These are phyloP conservation scores for Sphaerostilbella broomeana DNA, from an alignment of 2,329 filamentous ascomycete species.

Conservation along the genomic window DNA sequence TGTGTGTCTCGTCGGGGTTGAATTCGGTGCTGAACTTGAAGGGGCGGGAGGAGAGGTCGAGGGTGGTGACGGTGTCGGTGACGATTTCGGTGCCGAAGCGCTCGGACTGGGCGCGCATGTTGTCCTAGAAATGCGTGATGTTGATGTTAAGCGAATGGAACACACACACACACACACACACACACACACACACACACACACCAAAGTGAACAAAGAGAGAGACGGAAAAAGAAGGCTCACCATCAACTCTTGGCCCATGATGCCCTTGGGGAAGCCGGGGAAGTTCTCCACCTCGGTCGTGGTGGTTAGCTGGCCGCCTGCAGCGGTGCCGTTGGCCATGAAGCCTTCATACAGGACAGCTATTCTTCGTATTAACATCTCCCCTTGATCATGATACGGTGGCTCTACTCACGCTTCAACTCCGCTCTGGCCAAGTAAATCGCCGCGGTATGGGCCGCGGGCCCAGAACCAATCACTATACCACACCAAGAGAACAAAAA, in stretches of 20 bases:
- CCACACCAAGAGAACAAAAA: neutral
- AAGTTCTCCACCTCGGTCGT: conserved; percentile 99
- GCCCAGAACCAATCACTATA: conserved; percentile 81
- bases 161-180: too few species aligned
- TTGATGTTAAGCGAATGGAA: too few species aligned
- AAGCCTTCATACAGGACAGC: conserved; percentile 96
- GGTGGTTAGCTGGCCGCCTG: conserved; percentile 93
- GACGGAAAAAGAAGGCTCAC: conserved; percentile 31
- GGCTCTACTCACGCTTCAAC: conserved; percentile 59
- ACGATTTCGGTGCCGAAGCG: conserved; percentile 90
- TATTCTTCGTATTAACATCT: conserved; percentile 20
- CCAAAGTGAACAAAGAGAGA: neutral
- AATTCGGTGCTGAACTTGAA: conserved; percentile 95
- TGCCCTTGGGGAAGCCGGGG: conserved; percentile 84
- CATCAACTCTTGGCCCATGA: conserved; percentile 87
- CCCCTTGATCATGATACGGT: too few species aligned
- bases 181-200: too few species aligned
- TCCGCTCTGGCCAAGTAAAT: conserved; percentile 94
- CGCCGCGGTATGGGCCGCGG: conserved; percentile 93
- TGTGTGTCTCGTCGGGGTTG: conserved; percentile 73
- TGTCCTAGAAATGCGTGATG: conserved; percentile 59
- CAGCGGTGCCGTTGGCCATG: conserved; percentile 92
- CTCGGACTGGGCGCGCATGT: conserved; percentile 86
- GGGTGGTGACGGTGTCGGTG: conserved; percentile 81
- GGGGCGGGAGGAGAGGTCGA: conserved; percentile 76